Conservation (phyloP, 2,329 filamentous ascomycete genomes). For the Cytospora chrysosperma region DNA sequence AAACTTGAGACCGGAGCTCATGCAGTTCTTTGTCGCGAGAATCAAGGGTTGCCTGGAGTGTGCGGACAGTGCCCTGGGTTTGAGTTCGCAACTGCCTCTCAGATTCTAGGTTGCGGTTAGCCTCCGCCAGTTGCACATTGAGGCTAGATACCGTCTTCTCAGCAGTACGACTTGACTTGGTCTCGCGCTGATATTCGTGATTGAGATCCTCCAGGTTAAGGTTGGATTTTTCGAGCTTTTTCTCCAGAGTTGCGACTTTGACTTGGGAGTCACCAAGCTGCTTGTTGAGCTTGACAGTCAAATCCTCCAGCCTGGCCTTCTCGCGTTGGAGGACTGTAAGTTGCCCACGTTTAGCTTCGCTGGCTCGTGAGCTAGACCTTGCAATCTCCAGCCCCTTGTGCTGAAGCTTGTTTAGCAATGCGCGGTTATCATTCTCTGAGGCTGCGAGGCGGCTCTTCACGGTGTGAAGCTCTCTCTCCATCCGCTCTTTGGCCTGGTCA, state of each 20-base stretch:
- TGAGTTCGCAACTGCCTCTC: slow-evolving; percentile 83
- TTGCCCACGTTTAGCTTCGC: slow-evolving; percentile 77
- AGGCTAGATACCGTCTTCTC: slow-evolving; percentile 83
- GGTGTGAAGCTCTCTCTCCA: slow-evolving; percentile 87
- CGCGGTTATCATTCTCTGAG: slow-evolving; percentile 94
- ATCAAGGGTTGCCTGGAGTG: slow-evolving; percentile 77
- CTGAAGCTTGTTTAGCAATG: slow-evolving; percentile 93
- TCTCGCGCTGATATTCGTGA: slow-evolving; percentile 86
- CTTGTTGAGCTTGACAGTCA: slow-evolving; percentile 75
- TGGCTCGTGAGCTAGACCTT: slow-evolving; percentile 80
- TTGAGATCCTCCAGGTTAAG: slow-evolving; percentile 88
- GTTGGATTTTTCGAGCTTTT: slow-evolving; percentile 90
- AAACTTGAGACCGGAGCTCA: slow-evolving; percentile 75
- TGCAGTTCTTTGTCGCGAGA: slow-evolving; percentile 76
- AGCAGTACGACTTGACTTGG: slow-evolving; percentile 83
- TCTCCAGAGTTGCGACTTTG: slow-evolving; percentile 79
- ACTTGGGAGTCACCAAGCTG: slow-evolving; percentile 86
- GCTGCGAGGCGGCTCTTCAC: slow-evolving; percentile 85
- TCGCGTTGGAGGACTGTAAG: slow-evolving; percentile 76
- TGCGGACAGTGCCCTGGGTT: slow-evolving; percentile 80
- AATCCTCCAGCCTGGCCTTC: slow-evolving; percentile 79
- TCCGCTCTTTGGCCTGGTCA: slow-evolving; percentile 89
- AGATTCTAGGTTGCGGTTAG: slow-evolving; percentile 84
- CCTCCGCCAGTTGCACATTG: slow-evolving; percentile 81
- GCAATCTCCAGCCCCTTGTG: slow-evolving; percentile 97